Evolutionary conservation across 2,329 filamentous ascomycete genomes (phyloP), one percentile per base, ranked within the genome.

Genomic region (Monilinia fructicola): DNA sequence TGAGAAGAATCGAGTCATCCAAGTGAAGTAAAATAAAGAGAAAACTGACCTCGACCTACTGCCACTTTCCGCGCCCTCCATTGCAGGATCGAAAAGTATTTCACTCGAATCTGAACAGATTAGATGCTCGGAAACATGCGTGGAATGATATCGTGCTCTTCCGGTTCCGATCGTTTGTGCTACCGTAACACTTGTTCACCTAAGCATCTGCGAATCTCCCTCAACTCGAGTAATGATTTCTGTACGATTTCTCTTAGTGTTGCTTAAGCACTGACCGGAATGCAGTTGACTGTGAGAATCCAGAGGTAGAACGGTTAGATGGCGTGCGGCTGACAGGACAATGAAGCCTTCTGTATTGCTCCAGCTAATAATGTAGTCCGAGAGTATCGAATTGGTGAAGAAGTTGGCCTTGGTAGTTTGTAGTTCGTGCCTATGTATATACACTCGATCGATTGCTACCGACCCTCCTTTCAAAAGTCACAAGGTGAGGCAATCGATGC

Each of bases 41-140:
- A 38, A 53, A 56, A 78, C 79, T 69, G 69, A 81, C 80, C 78
- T 81, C 75, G 79, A 79, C 75, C 79, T 78, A 67, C 70, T 76
- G 66, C 74, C 69, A 50, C 69, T 71, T 69, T 81, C 78, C 70
- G 79, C 69, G 40, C 77, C 73, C 71, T 81, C 80, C 80, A 81
- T 82, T 67, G 55, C 69, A 58, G 69, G 67, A 70, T 67, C 65
- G 64, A 56, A 66, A 69, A 60, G 54, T 59, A 65, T 67, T 44
- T 69, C 60, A 63, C 60, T 68, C 59, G 69, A 64, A 67, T 67
- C 65, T 64, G 40, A 67, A 54, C 38, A 67, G 65, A 66, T 71
- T 67, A 61, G 69, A 70, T 64, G 67, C 66, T 71, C 71, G 71
- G 73, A 68, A 73, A 69, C 70, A 70, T 73, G 73, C 75, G 73